Conservation (phyloP, 768 basidiomycete species). For the Paxillus ammoniavirescens region DNA sequence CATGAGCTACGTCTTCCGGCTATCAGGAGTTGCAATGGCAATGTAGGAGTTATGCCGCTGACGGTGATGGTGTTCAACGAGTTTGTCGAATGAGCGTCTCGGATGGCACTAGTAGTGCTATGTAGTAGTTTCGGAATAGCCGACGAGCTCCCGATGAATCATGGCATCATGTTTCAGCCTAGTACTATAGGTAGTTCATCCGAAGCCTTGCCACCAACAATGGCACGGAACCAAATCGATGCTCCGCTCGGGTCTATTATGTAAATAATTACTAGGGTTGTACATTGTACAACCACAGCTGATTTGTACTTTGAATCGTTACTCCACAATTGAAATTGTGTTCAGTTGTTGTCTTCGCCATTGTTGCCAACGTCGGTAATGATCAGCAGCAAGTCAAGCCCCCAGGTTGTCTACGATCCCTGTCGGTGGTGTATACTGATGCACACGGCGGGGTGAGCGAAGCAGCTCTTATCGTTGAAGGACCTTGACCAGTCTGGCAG, state of each 20-base stretch:
- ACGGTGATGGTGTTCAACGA: background rate
- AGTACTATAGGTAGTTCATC: too few relatives aligned
- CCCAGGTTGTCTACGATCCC: too few relatives aligned
- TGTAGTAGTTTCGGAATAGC: background rate
- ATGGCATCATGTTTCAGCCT: background rate
- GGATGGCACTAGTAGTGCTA: background rate
- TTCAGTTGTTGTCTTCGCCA: too few relatives aligned
- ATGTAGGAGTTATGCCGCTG: background rate
- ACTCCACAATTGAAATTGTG: too few relatives aligned
- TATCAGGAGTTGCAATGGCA: background rate
- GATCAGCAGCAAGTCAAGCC: too few relatives aligned
- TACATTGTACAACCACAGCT: too few relatives aligned
- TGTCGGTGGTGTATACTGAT: background rate
- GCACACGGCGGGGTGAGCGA: background rate
- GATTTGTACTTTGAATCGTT: too few relatives aligned
- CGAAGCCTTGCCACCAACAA: background rate
- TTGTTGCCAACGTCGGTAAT: background rate
- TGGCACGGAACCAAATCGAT: background rate
- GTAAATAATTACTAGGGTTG: too few relatives aligned
- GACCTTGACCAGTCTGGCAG: background rate
- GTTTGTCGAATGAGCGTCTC: too few relatives aligned
- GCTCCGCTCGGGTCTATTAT: too few relatives aligned
- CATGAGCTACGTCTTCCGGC: constrained; percentile 4
- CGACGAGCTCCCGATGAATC: background rate
- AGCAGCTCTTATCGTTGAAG: background rate